Conservation (phyloP, 306 rosid species). For the Prunus campanulata region DNA sequence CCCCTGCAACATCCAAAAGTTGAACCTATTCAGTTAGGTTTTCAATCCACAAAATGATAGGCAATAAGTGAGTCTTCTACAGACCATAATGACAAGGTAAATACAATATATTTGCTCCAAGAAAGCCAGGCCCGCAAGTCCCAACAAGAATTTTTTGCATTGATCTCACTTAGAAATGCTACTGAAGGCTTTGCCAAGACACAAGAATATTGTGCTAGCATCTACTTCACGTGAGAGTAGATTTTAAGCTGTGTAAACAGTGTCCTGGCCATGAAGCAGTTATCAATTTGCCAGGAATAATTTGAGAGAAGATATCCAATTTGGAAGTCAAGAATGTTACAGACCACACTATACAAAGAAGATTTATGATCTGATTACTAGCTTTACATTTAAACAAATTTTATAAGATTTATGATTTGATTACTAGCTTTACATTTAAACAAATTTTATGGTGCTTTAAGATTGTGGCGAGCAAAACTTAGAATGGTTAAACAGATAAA, state of each 20-base stretch:
- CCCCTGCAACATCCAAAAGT: slow-evolving; percentile 44
- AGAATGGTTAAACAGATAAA: not conserved
- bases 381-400: not conserved
- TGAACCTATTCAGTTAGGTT: not conserved
- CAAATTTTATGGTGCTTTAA: not conserved
- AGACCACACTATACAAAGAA: not conserved
- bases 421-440: not conserved
- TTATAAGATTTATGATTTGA: not conserved
- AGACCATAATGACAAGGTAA: not conserved
- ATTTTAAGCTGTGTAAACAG: not conserved
- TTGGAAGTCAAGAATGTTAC: not conserved
- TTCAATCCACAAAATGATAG: slow-evolving; percentile 4
- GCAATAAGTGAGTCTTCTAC: not conserved
- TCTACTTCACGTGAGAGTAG: not conserved
- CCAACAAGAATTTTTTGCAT: not conserved
- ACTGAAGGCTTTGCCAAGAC: not conserved
- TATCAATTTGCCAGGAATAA: not conserved
- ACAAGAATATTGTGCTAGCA: too few relatives aligned
- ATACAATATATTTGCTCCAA: not conserved
- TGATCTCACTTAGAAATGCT: not conserved
- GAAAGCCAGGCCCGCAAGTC: not conserved
- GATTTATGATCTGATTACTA: not conserved
- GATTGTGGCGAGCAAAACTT: not conserved
- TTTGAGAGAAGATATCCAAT: not conserved
- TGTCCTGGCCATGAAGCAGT: not conserved